These are phyloP conservation scores for Orbilia blumenaviensis DNA, from an alignment of 2,329 filamentous ascomycete species.

Conservation along the genomic window DNA sequence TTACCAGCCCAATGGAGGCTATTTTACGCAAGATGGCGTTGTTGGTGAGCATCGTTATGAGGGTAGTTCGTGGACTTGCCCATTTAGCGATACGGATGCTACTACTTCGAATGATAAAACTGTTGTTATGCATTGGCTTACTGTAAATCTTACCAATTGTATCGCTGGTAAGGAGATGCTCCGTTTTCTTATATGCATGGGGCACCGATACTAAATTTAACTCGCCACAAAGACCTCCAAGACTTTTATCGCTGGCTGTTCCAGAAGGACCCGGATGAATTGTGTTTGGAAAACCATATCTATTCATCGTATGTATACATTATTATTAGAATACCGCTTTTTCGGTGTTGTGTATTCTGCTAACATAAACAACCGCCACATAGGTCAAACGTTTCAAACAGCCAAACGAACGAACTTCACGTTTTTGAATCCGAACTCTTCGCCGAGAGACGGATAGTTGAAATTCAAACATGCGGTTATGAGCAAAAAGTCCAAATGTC, in stretches of 20 bases:
- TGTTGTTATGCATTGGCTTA: slow-evolving; percentile 18
- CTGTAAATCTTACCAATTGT: slow-evolving; percentile 14
- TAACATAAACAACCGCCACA: not conserved
- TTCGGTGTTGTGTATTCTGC: too few species aligned
- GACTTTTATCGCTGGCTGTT: slow-evolving; percentile 31
- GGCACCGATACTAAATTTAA: not conserved
- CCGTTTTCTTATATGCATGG: too few species aligned
- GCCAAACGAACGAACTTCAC: slow-evolving; percentile 5
- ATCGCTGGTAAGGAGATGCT: slow-evolving; percentile 21
- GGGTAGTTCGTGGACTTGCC: slow-evolving; percentile 35
- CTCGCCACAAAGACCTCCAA: slow-evolving; percentile 20
- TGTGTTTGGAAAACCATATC: slow-evolving; percentile 15
- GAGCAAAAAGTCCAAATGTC: slow-evolving; percentile 18
- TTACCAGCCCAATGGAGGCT: not conserved
- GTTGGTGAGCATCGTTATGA: slow-evolving; percentile 18
- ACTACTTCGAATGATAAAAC: not conserved
- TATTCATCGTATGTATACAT: slow-evolving; percentile 24
- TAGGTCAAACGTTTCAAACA: not conserved
- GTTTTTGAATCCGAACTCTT: slow-evolving; percentile 30
- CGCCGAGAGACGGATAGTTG: slow-evolving; percentile 13
- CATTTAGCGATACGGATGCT: slow-evolving; percentile 3
- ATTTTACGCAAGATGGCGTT: slow-evolving; percentile 34
- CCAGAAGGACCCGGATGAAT: slow-evolving; percentile 32
- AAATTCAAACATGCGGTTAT: slow-evolving; percentile 3
- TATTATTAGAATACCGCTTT: too few species aligned